Evolutionary conservation across 2,329 filamentous ascomycete genomes (phyloP), one percentile per base, ranked within the genome.

Genomic region (Didymella segeticola): DNA sequence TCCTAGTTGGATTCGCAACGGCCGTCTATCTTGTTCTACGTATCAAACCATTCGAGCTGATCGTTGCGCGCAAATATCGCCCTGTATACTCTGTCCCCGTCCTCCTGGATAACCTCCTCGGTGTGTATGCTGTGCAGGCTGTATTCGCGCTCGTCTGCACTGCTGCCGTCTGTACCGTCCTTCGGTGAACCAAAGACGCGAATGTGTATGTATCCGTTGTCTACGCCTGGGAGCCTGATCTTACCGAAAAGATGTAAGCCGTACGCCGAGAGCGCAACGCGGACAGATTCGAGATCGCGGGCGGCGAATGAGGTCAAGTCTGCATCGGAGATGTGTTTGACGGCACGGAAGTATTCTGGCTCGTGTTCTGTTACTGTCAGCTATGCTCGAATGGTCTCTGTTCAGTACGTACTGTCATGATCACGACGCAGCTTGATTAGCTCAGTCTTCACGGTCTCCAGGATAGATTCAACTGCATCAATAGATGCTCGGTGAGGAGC

Each of bases 241-340:
- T 72, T 71, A 33, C 61, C 66, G 23, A 72, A 71, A 0, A 73
- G 51, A 45, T 72, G 69, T 7, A 73, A 53, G 9, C 70, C 70
- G 31, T 73, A 73, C 3, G 70, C 70, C 4, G 65, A 66, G 12
- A 54, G 50, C 12, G 63, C 70, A 3, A 68, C 68, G 31, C 70
- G 69, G 11, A 73, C 69, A 10, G 54, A 46, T 12, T 64, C 61
- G 34, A 73, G 62, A 39, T 71, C 61, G 12, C 47, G 49, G 20
- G 62, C 38, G 2, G 62, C 55, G 57, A 74, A 72, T 10, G 66
- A 65, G 17, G 58, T 49, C 17, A 74, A 64, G 0, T 74, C 69
- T 10, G 68, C 63, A 42, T 79, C 75, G 19, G 76, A 72, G 10
- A 82, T 68, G 17, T 63, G 48, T 38, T 77, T 78, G 45, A 75